Conservation (phyloP, 768 basidiomycete species). For the Auriscalpium vulgare region DNA sequence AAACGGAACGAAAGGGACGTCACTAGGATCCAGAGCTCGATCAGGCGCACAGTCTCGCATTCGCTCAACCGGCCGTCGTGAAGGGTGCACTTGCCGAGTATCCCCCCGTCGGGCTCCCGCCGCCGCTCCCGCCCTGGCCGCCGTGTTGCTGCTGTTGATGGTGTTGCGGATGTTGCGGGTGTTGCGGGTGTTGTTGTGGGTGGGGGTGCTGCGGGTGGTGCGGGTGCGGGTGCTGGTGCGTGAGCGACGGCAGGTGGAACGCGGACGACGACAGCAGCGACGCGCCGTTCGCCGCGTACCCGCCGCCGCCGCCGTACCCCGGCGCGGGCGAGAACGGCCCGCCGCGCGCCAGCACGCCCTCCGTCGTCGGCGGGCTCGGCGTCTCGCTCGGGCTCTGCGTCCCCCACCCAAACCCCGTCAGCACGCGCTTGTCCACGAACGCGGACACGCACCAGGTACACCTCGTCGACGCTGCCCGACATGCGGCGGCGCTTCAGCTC, state of each 20-base stretch:
- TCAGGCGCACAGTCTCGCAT: slow-evolving; percentile 24
- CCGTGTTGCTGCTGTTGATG: too few relatives aligned
- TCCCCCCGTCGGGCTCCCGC: slow-evolving; percentile 23
- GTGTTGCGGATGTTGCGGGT: too few relatives aligned
- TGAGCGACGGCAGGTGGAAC: slow-evolving; percentile 6
- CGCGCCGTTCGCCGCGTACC: too few relatives aligned
- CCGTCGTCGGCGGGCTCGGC: slow-evolving; percentile 22
- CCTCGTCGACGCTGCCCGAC: slow-evolving; percentile 18
- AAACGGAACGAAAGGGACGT: slow-evolving; percentile 28
- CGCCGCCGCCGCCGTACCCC: too few relatives aligned
- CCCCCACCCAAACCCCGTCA: too few relatives aligned
- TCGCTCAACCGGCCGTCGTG: slow-evolving; percentile 23
- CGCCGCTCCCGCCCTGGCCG: too few relatives aligned
- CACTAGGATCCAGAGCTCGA: slow-evolving; percentile 50
- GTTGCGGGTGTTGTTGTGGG: too few relatives aligned
- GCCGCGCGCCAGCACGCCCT: slow-evolving; percentile 13
- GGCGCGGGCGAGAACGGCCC: slow-evolving; percentile 15
- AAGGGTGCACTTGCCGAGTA: slow-evolving; percentile 78
- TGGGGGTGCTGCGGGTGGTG: not conserved
- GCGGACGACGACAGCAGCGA: slow-evolving; percentile 9
- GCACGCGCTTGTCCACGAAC: too few relatives aligned
- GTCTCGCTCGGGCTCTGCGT: slow-evolving; percentile 17
- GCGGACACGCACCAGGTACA: slow-evolving; percentile 25
- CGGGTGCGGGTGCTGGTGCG: slow-evolving; percentile 5
- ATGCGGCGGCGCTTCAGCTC: slow-evolving; percentile 22